A percentile compares a stretch with the other conserved stretches of the same genome.
These are phyloP conservation scores for Candida parachauliodes DNA, from an alignment of 805 yeast species.

Conservation along the genomic window DNA sequence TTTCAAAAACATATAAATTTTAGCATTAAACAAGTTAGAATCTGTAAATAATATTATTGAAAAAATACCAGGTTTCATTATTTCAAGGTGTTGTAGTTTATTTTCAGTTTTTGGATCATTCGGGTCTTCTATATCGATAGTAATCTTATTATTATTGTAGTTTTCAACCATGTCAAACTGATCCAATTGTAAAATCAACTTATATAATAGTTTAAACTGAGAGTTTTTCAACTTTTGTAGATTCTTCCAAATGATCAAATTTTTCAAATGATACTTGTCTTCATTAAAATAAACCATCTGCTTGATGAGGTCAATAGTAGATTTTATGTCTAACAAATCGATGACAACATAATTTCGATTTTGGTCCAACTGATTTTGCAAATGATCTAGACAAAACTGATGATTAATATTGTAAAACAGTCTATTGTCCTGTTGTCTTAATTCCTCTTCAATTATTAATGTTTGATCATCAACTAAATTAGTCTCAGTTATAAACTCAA, in stretches of 20 bases:
- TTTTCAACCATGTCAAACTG: slow-evolving; percentile 17
- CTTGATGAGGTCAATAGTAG: slow-evolving; percentile 5
- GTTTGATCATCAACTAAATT: slow-evolving; percentile 8
- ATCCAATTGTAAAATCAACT: slow-evolving; percentile 18
- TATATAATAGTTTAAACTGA: slow-evolving; percentile 16
- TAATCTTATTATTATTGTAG: slow-evolving; percentile 1
- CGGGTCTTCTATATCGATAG: neutral
- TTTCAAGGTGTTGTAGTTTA: slow-evolving; percentile 2
- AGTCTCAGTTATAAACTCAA: neutral
- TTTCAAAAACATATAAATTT: slow-evolving; percentile 18
- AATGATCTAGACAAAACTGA: neutral
- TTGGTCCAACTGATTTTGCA: neutral
- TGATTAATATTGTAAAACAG: neutral
- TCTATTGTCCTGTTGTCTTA: neutral
- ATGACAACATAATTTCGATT: slow-evolving; percentile 5
- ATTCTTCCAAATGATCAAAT: slow-evolving; percentile 17
- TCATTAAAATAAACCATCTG: slow-evolving; percentile 1
- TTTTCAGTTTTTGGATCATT: neutral
- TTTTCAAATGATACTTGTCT: slow-evolving; percentile 9
- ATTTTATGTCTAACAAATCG: slow-evolving; percentile 8
- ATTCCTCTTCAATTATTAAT: neutral
- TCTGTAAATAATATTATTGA: slow-evolving; percentile 16
- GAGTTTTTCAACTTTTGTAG: slow-evolving; percentile 11
- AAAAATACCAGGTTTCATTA: slow-evolving; percentile 15
- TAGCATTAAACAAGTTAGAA: slow-evolving; percentile 6